These are phyloP conservation scores for Pythium aristosporum DNA, from an alignment of 352 stramenopile genomes.

Conservation along the genomic window DNA sequence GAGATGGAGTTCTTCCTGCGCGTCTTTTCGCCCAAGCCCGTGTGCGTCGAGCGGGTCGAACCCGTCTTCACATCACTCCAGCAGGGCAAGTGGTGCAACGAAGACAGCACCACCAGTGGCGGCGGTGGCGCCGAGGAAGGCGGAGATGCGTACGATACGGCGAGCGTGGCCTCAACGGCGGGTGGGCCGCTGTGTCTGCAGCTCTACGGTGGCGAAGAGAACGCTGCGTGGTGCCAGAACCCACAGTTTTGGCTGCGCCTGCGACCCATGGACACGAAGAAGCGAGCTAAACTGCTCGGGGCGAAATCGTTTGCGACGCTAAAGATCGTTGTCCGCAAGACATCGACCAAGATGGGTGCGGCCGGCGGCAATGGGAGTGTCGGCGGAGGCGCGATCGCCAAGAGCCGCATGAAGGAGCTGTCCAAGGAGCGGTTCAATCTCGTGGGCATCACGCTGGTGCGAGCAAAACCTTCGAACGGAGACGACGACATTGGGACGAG, in stretches of 20 bases:
- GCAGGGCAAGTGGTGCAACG: constrained; percentile 66
- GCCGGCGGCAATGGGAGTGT: constrained; percentile 17
- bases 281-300: constrained; percentile 32
- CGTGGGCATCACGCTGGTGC: constrained; percentile 58
- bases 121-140: constrained; percentile 25
- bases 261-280: constrained; percentile 23
- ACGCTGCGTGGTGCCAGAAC: constrained; percentile 82
- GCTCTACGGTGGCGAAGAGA: constrained; percentile 46
- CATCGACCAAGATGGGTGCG: constrained; percentile 43
- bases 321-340: constrained; percentile 75
- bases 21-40: constrained; percentile 72
- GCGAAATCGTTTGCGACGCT: constrained; percentile 53
- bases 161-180: constrained; percentile 49
- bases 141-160: background rate
- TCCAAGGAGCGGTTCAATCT: constrained; percentile 60
- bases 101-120: constrained; percentile 14
- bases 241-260: constrained; percentile 86
- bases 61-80: constrained; percentile 62
- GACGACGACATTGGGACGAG: background rate
- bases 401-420: constrained; percentile 54
- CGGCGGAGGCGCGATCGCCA: constrained; percentile 18
- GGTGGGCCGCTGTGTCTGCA: constrained; percentile 71
- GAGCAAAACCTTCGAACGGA: constrained; percentile 19
- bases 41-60: constrained; percentile 72
- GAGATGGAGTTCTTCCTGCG: constrained; percentile 91